Conservation (phyloP, 805 yeast genomes). For the Ogataea pilisensis region DNA sequence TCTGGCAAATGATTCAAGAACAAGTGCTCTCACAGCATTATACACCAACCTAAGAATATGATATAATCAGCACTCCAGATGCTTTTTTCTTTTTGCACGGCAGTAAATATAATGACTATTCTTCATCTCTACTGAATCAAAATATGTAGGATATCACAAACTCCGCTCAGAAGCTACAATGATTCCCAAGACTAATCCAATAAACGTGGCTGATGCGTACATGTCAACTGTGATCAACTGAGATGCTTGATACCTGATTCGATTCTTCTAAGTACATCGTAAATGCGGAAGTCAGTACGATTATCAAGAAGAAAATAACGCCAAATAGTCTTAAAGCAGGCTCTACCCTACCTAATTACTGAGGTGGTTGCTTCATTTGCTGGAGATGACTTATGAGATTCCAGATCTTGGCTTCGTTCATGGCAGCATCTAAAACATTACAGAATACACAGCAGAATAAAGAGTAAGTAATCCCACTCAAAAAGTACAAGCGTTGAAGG, state of each 20-base stretch:
- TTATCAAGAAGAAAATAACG: conserved; percentile 51
- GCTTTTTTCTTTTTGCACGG: conserved; percentile 74
- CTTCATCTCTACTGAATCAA: conserved; percentile 58
- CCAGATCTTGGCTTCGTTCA: too few species aligned
- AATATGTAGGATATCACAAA: conserved; percentile 53
- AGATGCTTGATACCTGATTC: conserved; percentile 71
- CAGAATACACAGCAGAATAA: too few species aligned
- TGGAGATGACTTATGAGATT: too few species aligned
- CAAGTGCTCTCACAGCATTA: conserved; percentile 62
- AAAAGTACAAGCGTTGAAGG: too few species aligned
- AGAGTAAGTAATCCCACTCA: too few species aligned
- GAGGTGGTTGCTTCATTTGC: too few species aligned
- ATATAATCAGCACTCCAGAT: conserved; percentile 62
- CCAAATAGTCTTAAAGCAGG: conserved; percentile 45
- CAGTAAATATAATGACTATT: conserved; percentile 56
- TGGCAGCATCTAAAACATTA: too few species aligned
- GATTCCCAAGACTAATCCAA: conserved; percentile 48
- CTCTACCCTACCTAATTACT: background rate
- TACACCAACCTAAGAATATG: conserved; percentile 70
- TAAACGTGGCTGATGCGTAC: conserved; percentile 54
- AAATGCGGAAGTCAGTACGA: conserved; percentile 58
- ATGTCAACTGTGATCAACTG: conserved; percentile 69
- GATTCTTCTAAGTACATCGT: conserved; percentile 65
- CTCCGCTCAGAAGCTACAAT: conserved; percentile 48
- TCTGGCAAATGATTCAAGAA: conserved; percentile 72